Conservation (phyloP, 2,329 filamentous ascomycete species). For the Diaporthe sp. region DNA sequence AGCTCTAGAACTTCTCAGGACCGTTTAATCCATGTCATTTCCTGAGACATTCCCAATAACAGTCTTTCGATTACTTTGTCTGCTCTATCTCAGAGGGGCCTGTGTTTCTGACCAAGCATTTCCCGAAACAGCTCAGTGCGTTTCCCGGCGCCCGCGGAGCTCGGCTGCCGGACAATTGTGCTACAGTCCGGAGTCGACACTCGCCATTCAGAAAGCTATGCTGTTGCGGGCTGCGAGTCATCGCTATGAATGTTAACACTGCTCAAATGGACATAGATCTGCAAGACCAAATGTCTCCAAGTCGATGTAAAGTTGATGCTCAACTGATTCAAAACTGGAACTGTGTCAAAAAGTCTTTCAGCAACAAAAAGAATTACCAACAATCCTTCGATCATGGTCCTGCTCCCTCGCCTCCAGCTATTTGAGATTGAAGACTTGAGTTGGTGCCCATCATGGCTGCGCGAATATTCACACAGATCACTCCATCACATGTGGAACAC, state of each 20-base stretch:
- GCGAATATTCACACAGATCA: slow-evolving; percentile 14
- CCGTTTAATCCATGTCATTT: too few species aligned
- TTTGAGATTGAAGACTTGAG: slow-evolving; percentile 9
- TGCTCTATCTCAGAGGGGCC: too few species aligned
- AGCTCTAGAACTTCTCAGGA: too few species aligned
- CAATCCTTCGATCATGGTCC: background rate
- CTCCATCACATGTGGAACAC: slow-evolving; percentile 19
- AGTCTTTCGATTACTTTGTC: too few species aligned
- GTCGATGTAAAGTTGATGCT: background rate
- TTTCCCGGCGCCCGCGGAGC: background rate
- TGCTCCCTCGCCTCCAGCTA: background rate
- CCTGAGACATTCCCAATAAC: too few species aligned
- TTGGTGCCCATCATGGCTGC: slow-evolving; percentile 23
- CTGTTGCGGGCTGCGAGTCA: background rate
- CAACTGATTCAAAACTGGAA: too few species aligned
- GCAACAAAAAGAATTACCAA: too few species aligned
- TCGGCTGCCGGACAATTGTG: background rate
- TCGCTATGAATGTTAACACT: background rate
- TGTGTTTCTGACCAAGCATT: too few species aligned
- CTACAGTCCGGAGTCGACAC: background rate
- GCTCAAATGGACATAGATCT: background rate
- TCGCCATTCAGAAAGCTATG: background rate
- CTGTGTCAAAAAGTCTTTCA: background rate
- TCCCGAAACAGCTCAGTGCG: too few species aligned
- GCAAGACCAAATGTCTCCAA: background rate